Evolutionary conservation across 805 yeast genomes (phyloP), one percentile per base, ranked within the genome.

Genomic region (Blastobotrys robertii): DNA sequence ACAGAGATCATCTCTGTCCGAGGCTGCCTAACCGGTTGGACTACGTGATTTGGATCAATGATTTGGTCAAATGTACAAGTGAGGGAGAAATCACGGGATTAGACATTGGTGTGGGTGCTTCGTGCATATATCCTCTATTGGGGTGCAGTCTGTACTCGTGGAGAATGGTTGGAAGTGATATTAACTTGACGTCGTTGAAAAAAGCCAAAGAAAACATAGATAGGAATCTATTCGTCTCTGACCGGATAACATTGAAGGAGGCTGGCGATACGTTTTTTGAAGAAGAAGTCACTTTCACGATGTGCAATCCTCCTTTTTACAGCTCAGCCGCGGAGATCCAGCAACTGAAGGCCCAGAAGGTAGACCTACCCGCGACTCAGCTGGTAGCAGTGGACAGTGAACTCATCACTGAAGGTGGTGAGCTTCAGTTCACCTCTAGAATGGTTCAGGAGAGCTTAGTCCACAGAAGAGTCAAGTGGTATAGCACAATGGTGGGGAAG

Each of bases 301-400:
- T 74, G 53, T 73, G 79, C 51, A 74, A 74, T 49, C 79, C 79
- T 2, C 79, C 79, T 1, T 74, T 74, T 49, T 74, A 72, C 50
- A 43, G 50, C 2, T 62, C 70, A 0, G 8, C 19, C 0, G 56
- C 52, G 1, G 76, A 71, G 36, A 46, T 69, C 51, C 41, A 45
- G 3, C 32, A 38, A 2, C 53, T 55, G 11, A 34, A 42, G 7
- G 34, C 34, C 1, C n/a, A 31, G 3, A 73, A 72, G 47, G 25
- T 35, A 4, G 10, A 6, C 2, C 30, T 49, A 4, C 49, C 58
- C 1, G 42, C 52, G 10, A 53, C 58, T 3, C 41, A 39, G 11
- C 41, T 47, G 13, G 33, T 43, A 1, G 77, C 71, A 1, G 50
- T 56, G 3, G 38, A 46, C 0, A 44, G 45, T 15, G 79, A 74